Percentiles rank a stretch among this genome's conserved stretches.
These are phyloP conservation scores for Xylona heveae DNA, from an alignment of 495 filamentous ascomycete species.

Conservation along the genomic window DNA sequence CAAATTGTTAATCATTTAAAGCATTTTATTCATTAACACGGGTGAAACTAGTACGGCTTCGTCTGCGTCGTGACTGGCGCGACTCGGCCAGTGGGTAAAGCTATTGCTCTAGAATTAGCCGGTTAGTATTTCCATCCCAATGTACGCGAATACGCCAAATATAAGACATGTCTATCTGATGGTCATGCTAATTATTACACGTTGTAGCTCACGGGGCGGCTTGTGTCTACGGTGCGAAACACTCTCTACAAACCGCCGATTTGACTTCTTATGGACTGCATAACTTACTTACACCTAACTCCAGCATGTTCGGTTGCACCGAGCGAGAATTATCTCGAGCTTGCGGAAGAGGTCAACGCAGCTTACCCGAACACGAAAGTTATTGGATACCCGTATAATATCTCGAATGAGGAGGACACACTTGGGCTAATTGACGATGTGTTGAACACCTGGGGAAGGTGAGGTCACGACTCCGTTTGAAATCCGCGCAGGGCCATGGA, in stretches of 20 bases:
- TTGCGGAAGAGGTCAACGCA: constrained; percentile 17
- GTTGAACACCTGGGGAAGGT: constrained; percentile 29
- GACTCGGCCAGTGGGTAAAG: constrained; percentile 32
- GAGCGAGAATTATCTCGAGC: constrained; percentile 9
- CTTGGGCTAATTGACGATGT: constrained; percentile 37
- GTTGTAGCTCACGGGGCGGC: constrained; percentile 34
- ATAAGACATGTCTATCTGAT: background rate
- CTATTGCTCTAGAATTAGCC: constrained; percentile 33
- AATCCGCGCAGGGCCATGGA: too few species aligned
- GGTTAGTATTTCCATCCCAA: constrained; percentile 14
- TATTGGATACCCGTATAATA: constrained; percentile 33
- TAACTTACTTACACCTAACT: too few species aligned
- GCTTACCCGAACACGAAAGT: constrained; percentile 29
- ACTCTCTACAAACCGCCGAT: constrained; percentile 4
- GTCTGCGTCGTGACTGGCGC: constrained; percentile 40
- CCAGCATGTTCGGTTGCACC: constrained; percentile 14
- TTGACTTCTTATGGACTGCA: too few species aligned
- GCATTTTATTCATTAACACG: background rate
- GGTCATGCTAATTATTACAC: constrained; percentile 5
- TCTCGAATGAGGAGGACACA: constrained; percentile 33
- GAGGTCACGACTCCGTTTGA: constrained; percentile 5
- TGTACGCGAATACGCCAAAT: constrained; percentile 1
- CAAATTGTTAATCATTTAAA: background rate
- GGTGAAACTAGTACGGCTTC: constrained; percentile 31
- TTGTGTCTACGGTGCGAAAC: constrained; percentile 31